Conservation (phyloP, 805 yeast species). For the Starmerella asiatica region DNA sequence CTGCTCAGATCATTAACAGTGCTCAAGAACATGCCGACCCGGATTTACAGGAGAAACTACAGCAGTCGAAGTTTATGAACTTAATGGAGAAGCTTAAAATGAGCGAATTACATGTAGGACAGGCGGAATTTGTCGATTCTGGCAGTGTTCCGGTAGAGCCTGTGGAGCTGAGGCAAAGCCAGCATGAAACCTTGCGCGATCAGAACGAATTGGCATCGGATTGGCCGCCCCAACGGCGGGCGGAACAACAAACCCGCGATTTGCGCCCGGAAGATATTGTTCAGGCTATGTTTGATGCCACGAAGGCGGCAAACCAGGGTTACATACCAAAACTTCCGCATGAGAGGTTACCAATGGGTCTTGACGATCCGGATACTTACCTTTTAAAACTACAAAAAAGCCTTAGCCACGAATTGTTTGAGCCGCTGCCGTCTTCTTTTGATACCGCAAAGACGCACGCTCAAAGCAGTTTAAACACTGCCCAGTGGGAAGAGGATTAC, state of each 20-base stretch:
- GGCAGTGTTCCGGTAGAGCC: neutral
- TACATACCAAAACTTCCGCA: no score
- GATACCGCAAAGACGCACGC: constrained; percentile 14
- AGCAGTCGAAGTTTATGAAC: constrained; percentile 17
- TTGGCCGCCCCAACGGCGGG: neutral
- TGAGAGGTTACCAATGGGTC: constrained; percentile 6
- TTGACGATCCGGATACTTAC: constrained; percentile 21
- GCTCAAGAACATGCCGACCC: constrained; percentile 10
- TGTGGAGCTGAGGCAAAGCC: neutral
- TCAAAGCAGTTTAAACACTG: constrained; percentile 3
- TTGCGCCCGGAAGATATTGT: neutral
- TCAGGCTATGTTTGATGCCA: neutral
- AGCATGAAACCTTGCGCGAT: neutral
- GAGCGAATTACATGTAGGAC: constrained; percentile 10
- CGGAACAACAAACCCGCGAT: neutral
- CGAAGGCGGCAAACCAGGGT: no score
- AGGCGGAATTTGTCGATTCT: constrained; percentile 8
- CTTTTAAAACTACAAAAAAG: constrained; percentile 9
- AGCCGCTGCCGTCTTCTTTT: constrained; percentile 10
- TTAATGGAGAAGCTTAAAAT: constrained; percentile 16
- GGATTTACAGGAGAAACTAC: constrained; percentile 14
- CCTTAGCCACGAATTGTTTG: constrained; percentile 4
- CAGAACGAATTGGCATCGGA: neutral
- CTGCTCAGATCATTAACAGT: constrained; percentile 12
- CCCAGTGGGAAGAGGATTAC: constrained; percentile 23